Evolutionary conservation across 108 stramenopile species (phyloP).

Genomic region (Cylindrotheca fusiformis): DNA sequence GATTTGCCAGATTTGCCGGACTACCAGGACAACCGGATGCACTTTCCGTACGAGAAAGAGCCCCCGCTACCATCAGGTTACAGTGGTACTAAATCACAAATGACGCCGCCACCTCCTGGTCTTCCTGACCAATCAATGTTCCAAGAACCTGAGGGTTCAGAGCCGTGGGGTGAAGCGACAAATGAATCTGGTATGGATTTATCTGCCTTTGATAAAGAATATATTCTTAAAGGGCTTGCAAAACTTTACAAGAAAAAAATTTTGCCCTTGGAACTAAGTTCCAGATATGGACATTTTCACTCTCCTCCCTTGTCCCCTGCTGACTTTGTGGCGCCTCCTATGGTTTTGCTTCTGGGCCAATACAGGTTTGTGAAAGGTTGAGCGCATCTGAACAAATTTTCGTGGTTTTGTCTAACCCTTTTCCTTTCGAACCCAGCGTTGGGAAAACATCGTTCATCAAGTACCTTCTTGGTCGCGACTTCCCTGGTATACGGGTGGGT

Average conservation of each 20-base stretch:
- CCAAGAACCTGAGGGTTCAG: slow-evolving; percentile 10
- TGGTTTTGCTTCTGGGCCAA: slow-evolving; percentile 94
- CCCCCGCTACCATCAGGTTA: slow-evolving; percentile 21
- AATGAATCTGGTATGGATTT: slow-evolving; percentile 56
- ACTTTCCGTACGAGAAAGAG: not conserved
- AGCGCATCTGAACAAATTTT: too few relatives aligned
- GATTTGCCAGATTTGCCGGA: too few relatives aligned
- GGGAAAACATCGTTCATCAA: slow-evolving; percentile 95
- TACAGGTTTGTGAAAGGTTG: slow-evolving; percentile 61
- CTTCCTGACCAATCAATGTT: slow-evolving; percentile 10
- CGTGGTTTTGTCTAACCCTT: too few relatives aligned
- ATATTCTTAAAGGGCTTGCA: slow-evolving; percentile 78
- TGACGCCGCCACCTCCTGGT: slow-evolving; percentile 9
- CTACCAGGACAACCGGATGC: too few relatives aligned
- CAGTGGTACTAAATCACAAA: slow-evolving; percentile 1
- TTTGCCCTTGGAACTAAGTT: slow-evolving; percentile 79
- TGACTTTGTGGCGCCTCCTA: slow-evolving; percentile 97
- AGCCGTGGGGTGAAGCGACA: slow-evolving; percentile 1
- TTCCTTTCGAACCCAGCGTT: too few relatives aligned
- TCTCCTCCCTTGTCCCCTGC: slow-evolving; percentile 94
- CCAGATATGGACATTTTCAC: slow-evolving; percentile 94
- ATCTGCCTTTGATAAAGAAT: slow-evolving; percentile 79
- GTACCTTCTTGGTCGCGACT: slow-evolving; percentile 89
- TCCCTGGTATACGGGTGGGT: slow-evolving; percentile 96
- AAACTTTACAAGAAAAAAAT: slow-evolving; percentile 83